A percentile compares a stretch with the other conserved stretches of the same genome.
These are phyloP conservation scores for Lagenidium giganteum DNA, from an alignment of 352 stramenopile species.

Conservation along the genomic window DNA sequence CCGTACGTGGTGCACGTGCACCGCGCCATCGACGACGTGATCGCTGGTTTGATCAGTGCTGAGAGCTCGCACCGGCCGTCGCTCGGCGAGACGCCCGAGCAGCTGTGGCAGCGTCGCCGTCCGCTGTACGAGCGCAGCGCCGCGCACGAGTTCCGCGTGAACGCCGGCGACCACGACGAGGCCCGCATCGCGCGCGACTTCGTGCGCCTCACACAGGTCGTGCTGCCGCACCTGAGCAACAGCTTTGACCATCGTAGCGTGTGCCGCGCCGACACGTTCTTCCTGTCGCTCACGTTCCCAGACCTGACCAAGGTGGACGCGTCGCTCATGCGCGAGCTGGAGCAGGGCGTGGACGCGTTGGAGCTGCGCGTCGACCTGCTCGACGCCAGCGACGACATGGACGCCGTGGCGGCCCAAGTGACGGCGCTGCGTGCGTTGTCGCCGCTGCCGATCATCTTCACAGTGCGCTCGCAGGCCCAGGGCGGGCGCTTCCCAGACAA, in stretches of 20 bases:
- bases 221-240: conserved; percentile 35
- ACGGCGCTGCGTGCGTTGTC: conserved; percentile 83
- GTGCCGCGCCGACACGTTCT: conserved; percentile 60
- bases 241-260: conserved; percentile 49
- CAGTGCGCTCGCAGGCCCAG: conserved; percentile 92
- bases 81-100: conserved; percentile 48
- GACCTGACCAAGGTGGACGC: conserved; percentile 54
- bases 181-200: conserved; percentile 65
- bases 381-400: conserved; percentile 34
- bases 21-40: conserved; percentile 65
- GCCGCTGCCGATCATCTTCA: conserved; percentile 95
- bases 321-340: conserved; percentile 31
- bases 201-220: conserved; percentile 54
- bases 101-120: conserved; percentile 49
- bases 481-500: conserved; percentile 93
- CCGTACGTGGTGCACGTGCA: conserved; percentile 69
- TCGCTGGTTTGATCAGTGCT: conserved; percentile 43
- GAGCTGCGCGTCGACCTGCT: conserved; percentile 96
- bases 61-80: conserved; percentile 48
- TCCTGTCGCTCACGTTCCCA: conserved; percentile 72
- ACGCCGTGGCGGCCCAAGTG: conserved; percentile 67
- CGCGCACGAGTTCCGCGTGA: conserved; percentile 60
- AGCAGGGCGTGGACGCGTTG: conserved; percentile 90
- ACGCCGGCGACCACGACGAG: conserved; percentile 47
- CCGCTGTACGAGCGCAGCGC: conserved; percentile 50